These are phyloP conservation scores for Pulveroboletus sp. DNA, from an alignment of 768 basidiomycete species.

Conservation along the genomic window DNA sequence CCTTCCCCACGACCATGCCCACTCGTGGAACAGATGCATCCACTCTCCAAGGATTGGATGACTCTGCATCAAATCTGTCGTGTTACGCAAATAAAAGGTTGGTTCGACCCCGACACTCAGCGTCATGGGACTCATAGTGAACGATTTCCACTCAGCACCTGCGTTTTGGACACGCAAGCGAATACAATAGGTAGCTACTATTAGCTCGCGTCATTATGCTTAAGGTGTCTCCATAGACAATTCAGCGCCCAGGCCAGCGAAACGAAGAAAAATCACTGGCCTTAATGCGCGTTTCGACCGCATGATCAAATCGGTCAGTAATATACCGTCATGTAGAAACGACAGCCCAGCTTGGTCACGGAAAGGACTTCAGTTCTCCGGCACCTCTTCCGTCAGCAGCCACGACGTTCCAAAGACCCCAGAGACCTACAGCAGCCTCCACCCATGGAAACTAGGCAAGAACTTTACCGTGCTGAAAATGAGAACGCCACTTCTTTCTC, in stretches of 20 bases:
- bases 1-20: conserved; percentile 2
- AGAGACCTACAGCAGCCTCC: conserved; percentile 34
- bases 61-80: conserved; percentile 15
- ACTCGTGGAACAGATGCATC: neutral
- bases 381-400: conserved; percentile 43
- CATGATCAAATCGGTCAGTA: conserved; percentile 60
- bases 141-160: conserved; percentile 1
- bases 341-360: conserved; percentile 22
- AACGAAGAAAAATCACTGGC: conserved; percentile 45
- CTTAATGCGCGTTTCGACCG: conserved; percentile 60
- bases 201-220: neutral
- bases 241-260: conserved; percentile 25
- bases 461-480: conserved; percentile 43
- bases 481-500: conserved; percentile 14
- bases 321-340: conserved; percentile 26
- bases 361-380: conserved; percentile 34
- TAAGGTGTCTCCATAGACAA: conserved; percentile 5
- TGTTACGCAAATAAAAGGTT: conserved; percentile 9
- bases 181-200: conserved; percentile 13
- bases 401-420: conserved; percentile 40
- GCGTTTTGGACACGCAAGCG: neutral
- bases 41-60: neutral
- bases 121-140: neutral
- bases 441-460: conserved; percentile 34
- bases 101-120: neutral